Evolutionary conservation across 352 stramenopile genomes (phyloP).

Genomic region (Phytophthora tubulina): DNA sequence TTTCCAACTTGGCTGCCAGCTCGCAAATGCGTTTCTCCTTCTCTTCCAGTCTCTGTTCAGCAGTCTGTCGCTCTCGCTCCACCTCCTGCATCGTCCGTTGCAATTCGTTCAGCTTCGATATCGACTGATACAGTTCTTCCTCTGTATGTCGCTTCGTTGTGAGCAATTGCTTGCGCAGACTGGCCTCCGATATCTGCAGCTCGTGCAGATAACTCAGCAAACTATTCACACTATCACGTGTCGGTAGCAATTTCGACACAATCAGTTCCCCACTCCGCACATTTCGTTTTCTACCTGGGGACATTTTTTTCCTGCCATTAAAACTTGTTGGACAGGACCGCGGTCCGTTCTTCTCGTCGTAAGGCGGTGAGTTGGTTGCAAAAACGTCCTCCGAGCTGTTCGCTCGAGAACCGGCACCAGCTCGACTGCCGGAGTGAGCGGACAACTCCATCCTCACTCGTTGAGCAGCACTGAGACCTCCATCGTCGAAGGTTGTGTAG

Average conservation of each 20-base stretch:
- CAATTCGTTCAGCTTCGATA: constrained; percentile 35
- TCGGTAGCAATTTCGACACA: constrained; percentile 63
- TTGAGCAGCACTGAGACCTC: constrained; percentile 62
- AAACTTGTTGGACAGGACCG: constrained; percentile 50
- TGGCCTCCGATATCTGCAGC: constrained; percentile 68
- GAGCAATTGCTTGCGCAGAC: constrained; percentile 65
- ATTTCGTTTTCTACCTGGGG: constrained; percentile 12
- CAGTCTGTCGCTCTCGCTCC: constrained; percentile 29
- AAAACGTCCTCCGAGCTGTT: constrained; percentile 45
- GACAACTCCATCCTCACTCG: constrained; percentile 66
- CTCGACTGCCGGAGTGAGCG: constrained; percentile 16
- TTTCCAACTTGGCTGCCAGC: constrained; percentile 40
- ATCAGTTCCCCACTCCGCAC: constrained; percentile 41
- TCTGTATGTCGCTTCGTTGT: constrained; percentile 52
- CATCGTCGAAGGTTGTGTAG: constrained; percentile 39
- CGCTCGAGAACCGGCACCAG: constrained; percentile 38
- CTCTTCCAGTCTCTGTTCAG: constrained; percentile 37
- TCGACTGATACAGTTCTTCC: constrained; percentile 48
- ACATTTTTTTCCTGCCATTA: constrained; percentile 23
- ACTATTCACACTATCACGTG: constrained; percentile 61
- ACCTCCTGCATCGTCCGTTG: constrained; percentile 31
- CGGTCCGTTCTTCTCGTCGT: constrained; percentile 43
- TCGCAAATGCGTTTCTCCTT: constrained; percentile 48
- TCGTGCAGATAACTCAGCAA: constrained; percentile 79
- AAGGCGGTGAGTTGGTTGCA: constrained; percentile 20